Evolutionary conservation across 164 flowering plant genomes (phyloP).

Genomic region (Euptelea pleiosperma): DNA sequence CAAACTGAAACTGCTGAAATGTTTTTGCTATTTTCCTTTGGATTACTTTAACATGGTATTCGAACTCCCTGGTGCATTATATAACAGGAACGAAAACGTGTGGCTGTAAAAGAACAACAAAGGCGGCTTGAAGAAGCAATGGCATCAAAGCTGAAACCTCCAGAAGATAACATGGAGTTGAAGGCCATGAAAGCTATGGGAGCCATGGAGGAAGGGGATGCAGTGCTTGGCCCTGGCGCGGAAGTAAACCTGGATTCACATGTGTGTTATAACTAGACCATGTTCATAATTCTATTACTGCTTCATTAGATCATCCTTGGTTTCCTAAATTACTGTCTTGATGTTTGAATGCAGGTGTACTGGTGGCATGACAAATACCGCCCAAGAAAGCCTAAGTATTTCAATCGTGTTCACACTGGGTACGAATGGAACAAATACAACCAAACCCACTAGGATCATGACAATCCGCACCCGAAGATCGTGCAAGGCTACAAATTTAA

Average conservation of each 20-base stretch:
- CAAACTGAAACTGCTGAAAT: background rate
- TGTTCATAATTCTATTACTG: background rate
- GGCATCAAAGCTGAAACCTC: constrained; percentile 57
- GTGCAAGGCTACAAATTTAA: constrained; percentile 98
- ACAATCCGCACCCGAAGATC: constrained; percentile 97
- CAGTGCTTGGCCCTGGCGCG: constrained; percentile 82
- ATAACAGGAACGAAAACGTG: constrained; percentile 72
- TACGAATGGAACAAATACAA: constrained; percentile 99
- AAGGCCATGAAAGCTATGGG: constrained; percentile 93
- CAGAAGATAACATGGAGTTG: constrained; percentile 72
- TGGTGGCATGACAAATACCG: constrained; percentile 99
- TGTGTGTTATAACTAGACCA: constrained; percentile 32
- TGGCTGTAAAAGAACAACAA: constrained; percentile 69
- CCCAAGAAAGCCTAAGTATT: constrained; percentile 97
- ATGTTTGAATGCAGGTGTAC: constrained; percentile 59
- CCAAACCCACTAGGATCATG: constrained; percentile 98
- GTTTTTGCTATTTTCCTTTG: too few relatives aligned
- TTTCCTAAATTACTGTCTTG: background rate
- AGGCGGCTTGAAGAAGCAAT: constrained; percentile 68
- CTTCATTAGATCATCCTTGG: background rate
- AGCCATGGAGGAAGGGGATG: constrained; percentile 94
- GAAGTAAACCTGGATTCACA: constrained; percentile 94
- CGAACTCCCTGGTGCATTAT: background rate
- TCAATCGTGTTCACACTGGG: constrained; percentile 98
- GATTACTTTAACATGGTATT: too few relatives aligned